phyloP scores from a whole-genome alignment of 352 stramenopile genomes.

The Phytophthora uliginosa region DNA sequence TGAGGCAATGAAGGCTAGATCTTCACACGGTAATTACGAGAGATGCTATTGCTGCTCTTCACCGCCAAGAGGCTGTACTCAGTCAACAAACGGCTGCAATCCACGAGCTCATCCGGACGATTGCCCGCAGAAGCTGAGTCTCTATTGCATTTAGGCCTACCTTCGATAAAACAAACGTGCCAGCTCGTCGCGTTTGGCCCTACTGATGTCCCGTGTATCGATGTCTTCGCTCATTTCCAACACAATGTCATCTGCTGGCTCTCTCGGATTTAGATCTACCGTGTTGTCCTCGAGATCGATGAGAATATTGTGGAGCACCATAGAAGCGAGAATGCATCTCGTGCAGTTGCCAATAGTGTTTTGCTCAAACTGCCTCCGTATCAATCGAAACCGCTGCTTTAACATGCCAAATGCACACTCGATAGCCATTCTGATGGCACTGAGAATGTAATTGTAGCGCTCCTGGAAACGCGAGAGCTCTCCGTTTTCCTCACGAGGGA shows the following conservation, averaged over 20 bases:
- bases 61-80: not conserved
- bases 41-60: not conserved
- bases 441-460: not conserved
- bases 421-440: not conserved
- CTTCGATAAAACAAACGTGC: not conserved
- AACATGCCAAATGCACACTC: not conserved
- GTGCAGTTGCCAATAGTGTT: not conserved
- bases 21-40: not conserved
- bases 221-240: not conserved
- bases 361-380: not conserved
- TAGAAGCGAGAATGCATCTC: not conserved
- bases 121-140: not conserved
- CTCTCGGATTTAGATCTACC: not conserved
- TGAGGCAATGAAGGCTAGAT: not conserved
- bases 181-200: not conserved
- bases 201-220: not conserved
- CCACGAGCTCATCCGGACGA: not conserved
- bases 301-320: not conserved
- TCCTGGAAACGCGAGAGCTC: not conserved
- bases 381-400: not conserved
- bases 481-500: not conserved
- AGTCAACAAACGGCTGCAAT: not conserved
- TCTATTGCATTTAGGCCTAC: no score
- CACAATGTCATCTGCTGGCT: not conserved
- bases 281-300: not conserved